Evolutionary conservation across 495 filamentous ascomycete genomes (phyloP).

Genomic region (Opeltia flavorubescens): DNA sequence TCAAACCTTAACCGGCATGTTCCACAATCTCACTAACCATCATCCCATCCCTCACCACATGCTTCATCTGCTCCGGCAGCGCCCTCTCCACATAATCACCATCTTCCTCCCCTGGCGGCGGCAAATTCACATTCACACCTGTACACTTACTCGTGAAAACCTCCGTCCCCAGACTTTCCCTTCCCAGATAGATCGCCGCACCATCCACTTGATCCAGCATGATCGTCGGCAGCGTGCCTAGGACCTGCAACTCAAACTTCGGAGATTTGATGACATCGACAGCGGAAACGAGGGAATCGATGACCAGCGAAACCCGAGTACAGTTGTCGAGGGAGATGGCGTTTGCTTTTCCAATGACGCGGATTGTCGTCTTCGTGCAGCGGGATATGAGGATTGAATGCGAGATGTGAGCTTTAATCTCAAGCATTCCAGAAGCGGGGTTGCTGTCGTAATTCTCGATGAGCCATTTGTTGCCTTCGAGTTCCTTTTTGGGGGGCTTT

Average conservation of each 20-base stretch:
- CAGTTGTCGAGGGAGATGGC: constrained; percentile 89
- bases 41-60: constrained; percentile 57
- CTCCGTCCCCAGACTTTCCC: constrained; percentile 61
- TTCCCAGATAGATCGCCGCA: constrained; percentile 69
- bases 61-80: constrained; percentile 81
- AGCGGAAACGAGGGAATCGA: constrained; percentile 79
- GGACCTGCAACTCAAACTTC: constrained; percentile 82
- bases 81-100: constrained; percentile 76
- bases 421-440: constrained; percentile 46
- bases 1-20: constrained; percentile 50
- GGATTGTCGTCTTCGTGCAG: constrained; percentile 81
- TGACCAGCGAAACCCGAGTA: constrained; percentile 63
- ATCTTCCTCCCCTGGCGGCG: constrained; percentile 40
- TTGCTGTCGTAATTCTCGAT: constrained; percentile 80
- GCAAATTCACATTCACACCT: constrained; percentile 73
- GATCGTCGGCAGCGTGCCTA: constrained; percentile 71
- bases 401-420: constrained; percentile 62
- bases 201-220: constrained; percentile 89
- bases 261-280: constrained; percentile 89
- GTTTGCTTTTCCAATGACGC: constrained; percentile 84
- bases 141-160: constrained; percentile 79
- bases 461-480: constrained; percentile 92
- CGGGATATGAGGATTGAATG: constrained; percentile 86
- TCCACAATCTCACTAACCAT: constrained; percentile 81
- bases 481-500: constrained; percentile 80